These are phyloP conservation scores for Inga leiocalycina DNA, from an alignment of 306 rosid genomes.

Conservation along the genomic window DNA sequence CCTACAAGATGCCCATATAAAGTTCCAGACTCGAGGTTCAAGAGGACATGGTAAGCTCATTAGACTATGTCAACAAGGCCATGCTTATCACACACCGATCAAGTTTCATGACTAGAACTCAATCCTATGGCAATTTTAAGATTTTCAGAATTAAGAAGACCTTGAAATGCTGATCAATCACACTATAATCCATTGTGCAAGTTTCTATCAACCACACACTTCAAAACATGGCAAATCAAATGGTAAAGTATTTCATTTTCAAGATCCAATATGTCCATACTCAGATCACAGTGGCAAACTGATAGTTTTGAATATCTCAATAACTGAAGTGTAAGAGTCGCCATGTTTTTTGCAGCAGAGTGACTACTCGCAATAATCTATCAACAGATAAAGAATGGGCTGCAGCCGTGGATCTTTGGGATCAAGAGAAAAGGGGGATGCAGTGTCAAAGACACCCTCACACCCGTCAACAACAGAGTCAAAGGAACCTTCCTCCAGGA, in stretches of 20 bases:
- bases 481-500: slow-evolving; percentile 17
- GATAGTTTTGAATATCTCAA: no score
- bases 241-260: not conserved
- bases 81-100: not conserved
- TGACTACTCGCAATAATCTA: not conserved
- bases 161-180: not conserved
- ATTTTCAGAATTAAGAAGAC: not conserved
- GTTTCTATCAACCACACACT: not conserved
- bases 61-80: not conserved
- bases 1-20: not conserved
- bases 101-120: not conserved
- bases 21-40: not conserved
- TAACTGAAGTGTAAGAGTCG: not conserved
- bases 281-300: not conserved
- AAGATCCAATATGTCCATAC: not conserved
- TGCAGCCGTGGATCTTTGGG: slow-evolving; percentile 1
- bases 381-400: not conserved
- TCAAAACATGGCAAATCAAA: not conserved
- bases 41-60: not conserved
- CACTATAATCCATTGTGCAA: not conserved
- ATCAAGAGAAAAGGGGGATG: slow-evolving; percentile 10
- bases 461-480: slow-evolving; percentile 10
- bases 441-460: slow-evolving; percentile 17
- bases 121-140: not conserved
- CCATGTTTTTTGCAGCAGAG: not conserved